These are phyloP conservation scores for Ophiostoma australiae DNA, from an alignment of 2,329 filamentous ascomycete species.

Conservation along the genomic window DNA sequence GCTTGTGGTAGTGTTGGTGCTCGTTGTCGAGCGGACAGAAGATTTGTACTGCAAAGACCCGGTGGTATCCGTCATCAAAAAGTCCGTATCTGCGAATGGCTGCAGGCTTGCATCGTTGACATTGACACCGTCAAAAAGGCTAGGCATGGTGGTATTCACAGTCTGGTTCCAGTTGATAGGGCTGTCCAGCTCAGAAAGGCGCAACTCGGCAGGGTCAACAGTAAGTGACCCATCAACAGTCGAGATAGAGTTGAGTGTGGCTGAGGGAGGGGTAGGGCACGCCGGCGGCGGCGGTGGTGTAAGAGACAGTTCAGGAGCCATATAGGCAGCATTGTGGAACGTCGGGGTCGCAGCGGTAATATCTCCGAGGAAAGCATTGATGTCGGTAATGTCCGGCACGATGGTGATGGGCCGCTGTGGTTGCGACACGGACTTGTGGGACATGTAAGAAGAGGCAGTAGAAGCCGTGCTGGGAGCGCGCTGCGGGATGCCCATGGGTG, in stretches of 20 bases:
- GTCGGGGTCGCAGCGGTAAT: conserved; percentile 25
- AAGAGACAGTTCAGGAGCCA: conserved; percentile 9
- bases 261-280: not conserved
- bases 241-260: conserved; percentile 2
- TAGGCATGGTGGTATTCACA: not conserved
- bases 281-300: conserved; percentile 15
- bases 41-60: conserved; percentile 39
- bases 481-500: conserved; percentile 21
- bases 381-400: not conserved
- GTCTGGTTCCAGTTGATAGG: conserved; percentile 33
- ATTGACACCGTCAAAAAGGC: not conserved
- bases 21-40: conserved; percentile 45
- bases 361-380: conserved; percentile 14
- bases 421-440: not conserved
- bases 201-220: conserved; percentile 34
- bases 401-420: not conserved
- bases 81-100: not conserved
- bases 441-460: not conserved
- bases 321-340: conserved; percentile 17
- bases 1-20: conserved; percentile 34
- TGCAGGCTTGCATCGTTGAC: not conserved
- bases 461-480: not conserved
- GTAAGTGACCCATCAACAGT: conserved; percentile 20
- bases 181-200: conserved; percentile 34
- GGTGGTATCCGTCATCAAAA: conserved; percentile 10